Conservation (phyloP, 441 rosid genomes). For the Gossypium armourianum region DNA sequence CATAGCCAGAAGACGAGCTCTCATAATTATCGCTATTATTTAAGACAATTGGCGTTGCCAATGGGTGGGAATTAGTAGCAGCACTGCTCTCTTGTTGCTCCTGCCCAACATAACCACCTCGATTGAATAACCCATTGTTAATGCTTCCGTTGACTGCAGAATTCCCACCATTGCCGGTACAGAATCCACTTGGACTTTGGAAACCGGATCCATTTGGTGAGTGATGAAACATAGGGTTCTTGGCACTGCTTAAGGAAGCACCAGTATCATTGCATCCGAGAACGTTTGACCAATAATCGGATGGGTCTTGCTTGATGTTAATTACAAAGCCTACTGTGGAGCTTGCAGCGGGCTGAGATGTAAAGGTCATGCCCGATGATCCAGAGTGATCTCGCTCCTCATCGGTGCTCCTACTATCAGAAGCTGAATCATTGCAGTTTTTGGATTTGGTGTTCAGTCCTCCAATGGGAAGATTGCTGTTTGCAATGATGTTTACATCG, state of each 20-base stretch:
- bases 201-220: slow-evolving; percentile 22
- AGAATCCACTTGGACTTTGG: slow-evolving; percentile 23
- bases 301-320: slow-evolving; percentile 52
- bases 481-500: slow-evolving; percentile 69
- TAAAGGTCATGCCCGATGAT: slow-evolving; percentile 35
- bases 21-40: slow-evolving; percentile 18
- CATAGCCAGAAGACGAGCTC: slow-evolving; percentile 23
- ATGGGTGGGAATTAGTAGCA: slow-evolving; percentile 27
- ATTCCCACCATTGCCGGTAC: slow-evolving; percentile 22
- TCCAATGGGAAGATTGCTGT: slow-evolving; percentile 63
- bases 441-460: slow-evolving; percentile 42
- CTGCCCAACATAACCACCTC: slow-evolving; percentile 23
- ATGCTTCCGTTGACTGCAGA: slow-evolving; percentile 22
- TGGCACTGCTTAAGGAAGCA: slow-evolving; percentile 2
- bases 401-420: slow-evolving; percentile 33
- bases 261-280: slow-evolving; percentile 28
- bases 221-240: slow-evolving; percentile 19
- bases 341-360: slow-evolving; percentile 28
- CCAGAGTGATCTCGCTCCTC: slow-evolving; percentile 39
- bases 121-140: slow-evolving; percentile 24
- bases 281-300: slow-evolving; percentile 52
- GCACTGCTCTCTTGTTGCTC: slow-evolving; percentile 19
- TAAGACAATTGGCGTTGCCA: slow-evolving; percentile 27
- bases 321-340: slow-evolving; percentile 37
- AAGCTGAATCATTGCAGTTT: slow-evolving; percentile 29